A percentile compares a stretch with the other conserved stretches of the same genome.
Conservation (phyloP, 176 grass and related monocot species). For the Phyllostachys edulis region DNA sequence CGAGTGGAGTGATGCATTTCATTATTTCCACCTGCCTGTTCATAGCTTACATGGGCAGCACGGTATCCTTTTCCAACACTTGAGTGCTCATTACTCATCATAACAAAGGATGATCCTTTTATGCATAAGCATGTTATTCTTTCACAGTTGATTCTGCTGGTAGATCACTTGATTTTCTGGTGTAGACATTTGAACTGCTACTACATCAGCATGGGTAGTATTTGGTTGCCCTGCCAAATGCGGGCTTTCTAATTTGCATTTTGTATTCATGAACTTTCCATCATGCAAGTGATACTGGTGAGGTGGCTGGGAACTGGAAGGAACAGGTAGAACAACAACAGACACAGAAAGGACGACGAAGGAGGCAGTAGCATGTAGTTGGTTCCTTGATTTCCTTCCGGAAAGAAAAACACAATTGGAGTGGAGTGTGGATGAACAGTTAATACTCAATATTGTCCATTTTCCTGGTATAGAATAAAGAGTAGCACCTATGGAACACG, state of each 20-base stretch:
- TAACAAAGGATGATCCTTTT: no score
- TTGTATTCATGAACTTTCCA: background rate
- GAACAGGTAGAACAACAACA: slow-evolving; percentile 49
- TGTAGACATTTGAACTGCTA: no score
- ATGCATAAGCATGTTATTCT: no score
- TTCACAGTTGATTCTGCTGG: no score
- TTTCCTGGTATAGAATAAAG: background rate
- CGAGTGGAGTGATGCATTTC: no score
- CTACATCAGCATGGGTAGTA: no score
- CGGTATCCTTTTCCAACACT: no score
- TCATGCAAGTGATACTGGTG: slow-evolving; percentile 40
- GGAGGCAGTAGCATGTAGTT: slow-evolving; percentile 38
- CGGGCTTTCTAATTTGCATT: background rate
- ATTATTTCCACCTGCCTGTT: no score
- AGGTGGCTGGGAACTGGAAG: slow-evolving; percentile 36
- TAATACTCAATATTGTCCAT: background rate
- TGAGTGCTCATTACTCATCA: no score
- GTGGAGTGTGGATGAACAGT: background rate
- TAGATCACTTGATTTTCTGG: no score
- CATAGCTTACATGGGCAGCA: no score
- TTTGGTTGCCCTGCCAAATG: no score
- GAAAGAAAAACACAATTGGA: background rate
- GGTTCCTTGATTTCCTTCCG: background rate
- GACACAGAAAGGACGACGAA: slow-evolving; percentile 51
- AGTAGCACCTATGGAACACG: background rate